phyloP scores from a whole-genome alignment of 1,284 basidiomycete genomes.

The Ceraceosorus bombacis region DNA sequence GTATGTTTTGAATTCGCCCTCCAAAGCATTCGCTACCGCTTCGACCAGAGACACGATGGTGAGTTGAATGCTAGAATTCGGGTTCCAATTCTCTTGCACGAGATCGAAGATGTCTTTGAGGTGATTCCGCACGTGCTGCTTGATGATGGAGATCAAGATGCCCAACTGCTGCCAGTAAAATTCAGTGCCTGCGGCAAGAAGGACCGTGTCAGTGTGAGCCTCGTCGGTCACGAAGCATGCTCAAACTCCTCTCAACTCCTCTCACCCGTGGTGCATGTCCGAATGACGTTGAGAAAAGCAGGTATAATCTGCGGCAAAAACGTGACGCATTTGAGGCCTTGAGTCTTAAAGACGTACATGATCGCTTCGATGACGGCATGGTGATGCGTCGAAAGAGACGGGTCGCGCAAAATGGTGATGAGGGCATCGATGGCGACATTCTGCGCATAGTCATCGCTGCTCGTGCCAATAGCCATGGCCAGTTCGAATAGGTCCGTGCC shows the following conservation, averaged over 20 bases:
- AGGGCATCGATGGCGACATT: slow-evolving; percentile 88
- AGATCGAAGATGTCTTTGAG: slow-evolving; percentile 46
- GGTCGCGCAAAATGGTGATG: slow-evolving; percentile 72
- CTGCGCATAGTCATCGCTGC: slow-evolving; percentile 87
- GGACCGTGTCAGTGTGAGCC: no score
- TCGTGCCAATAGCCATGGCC: slow-evolving; percentile 52
- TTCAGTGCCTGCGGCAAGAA: slow-evolving; percentile 59
- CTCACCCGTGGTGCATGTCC: slow-evolving; percentile 59
- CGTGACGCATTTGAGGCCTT: slow-evolving; percentile 89
- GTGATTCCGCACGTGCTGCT: slow-evolving; percentile 84
- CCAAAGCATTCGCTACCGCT: slow-evolving; percentile 85
- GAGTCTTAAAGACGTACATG: slow-evolving; percentile 98
- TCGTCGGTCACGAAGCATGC: no score
- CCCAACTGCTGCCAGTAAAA: slow-evolving; percentile 95
- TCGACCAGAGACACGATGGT: slow-evolving; percentile 91
- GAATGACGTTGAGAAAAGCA: slow-evolving; percentile 83
- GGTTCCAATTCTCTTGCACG: slow-evolving; percentile 47
- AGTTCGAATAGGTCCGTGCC: slow-evolving; percentile 57
- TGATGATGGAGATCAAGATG: slow-evolving; percentile 91
- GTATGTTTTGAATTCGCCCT: slow-evolving; percentile 96
- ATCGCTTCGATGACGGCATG: slow-evolving; percentile 86
- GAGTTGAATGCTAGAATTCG: slow-evolving; percentile 70
- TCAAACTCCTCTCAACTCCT: no score
- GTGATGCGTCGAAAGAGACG: slow-evolving; percentile 56
- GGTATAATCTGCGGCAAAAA: slow-evolving; percentile 96